Percentiles rank a stretch among this genome's conserved stretches.
Evolutionary conservation across 2,329 filamentous ascomycete species (phyloP).

Genomic region (Diplodia sapinea): DNA sequence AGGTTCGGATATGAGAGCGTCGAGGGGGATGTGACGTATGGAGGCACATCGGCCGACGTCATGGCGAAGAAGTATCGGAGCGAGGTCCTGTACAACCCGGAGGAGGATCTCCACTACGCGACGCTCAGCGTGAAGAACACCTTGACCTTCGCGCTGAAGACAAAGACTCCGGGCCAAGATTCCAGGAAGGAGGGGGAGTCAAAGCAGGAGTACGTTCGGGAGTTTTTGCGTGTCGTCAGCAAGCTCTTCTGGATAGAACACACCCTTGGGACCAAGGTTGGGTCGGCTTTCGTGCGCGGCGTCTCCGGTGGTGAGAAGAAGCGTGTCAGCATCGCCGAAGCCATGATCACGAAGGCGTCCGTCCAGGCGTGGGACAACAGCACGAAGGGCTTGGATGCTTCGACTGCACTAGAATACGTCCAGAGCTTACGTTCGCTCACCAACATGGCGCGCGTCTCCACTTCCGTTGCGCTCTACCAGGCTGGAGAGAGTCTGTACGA

Average conservation of each 20-base stretch:
- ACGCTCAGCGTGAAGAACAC: conserved; percentile 79
- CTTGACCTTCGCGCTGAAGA: conserved; percentile 72
- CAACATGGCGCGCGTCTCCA: conserved; percentile 67
- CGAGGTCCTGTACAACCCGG: conserved; percentile 75
- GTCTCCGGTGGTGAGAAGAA: conserved; percentile 57
- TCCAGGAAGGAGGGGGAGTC: conserved; percentile 67
- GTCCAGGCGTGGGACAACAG: conserved; percentile 62
- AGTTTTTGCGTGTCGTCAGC: conserved; percentile 71
- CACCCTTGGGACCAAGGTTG: conserved; percentile 74
- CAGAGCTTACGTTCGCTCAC: conserved; percentile 69
- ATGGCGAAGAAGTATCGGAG: conserved; percentile 67
- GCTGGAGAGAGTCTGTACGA: conserved; percentile 55
- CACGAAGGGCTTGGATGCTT: conserved; percentile 74
- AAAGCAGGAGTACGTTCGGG: conserved; percentile 63
- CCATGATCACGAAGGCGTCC: conserved; percentile 52
- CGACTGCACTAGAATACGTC: conserved; percentile 75
- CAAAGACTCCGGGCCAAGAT: conserved; percentile 68
- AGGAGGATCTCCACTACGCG: conserved; percentile 78
- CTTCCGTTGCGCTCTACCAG: conserved; percentile 74
- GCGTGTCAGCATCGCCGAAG: conserved; percentile 57
- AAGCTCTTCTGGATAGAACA: conserved; percentile 75
- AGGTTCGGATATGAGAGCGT: conserved; percentile 64
- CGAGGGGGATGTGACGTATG: conserved; percentile 61
- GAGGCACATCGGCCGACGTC: conserved; percentile 59
- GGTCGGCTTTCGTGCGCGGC: conserved; percentile 75